Base-by-base conservation (phyloP, 305 asterid genomes). In the Fraxinus velutina region DNA sequence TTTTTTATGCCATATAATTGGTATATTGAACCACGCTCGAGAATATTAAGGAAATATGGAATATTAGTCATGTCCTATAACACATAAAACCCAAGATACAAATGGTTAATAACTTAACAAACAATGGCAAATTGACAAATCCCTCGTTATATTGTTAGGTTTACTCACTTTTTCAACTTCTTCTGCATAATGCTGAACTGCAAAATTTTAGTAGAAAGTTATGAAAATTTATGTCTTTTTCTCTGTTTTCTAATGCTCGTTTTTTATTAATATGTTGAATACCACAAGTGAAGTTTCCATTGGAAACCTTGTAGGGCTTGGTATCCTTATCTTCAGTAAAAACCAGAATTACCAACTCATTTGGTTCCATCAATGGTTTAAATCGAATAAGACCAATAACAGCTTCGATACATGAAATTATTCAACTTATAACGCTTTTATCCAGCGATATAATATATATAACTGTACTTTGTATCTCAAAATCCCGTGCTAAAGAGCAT, bases 361-460 rank as follows among this genome's bases (percentile, higher is more conserved):
- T 85, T 87, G 88, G 86, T 87, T 75, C 79, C 77, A 80, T 82
- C 88, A 78, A 82, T 77, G 81, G 12, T 36, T 37, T 17, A 34
- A 77, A 66, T 24, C 85, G 78, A 83, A 82, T 80, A 87, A 78
- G 44, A 84, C 78, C 84, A 79, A 75, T 73, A 57, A 71, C 73
- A 76, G 12, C 52, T 85, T 62, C 73, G 42, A 74, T 64, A 19
- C 68, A 6, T 37, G 34, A 68, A 68, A 12, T 64, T 30, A 64
- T 64, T 21, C 72, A 57, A 17, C 68, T 44, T 44, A 12, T 44
- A 44, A 57, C 68, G 21, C 29, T 57, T 19, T 6, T 30, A 19
- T 57, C 68, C 68, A 57, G 4, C 21, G 1, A 19, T 19, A 2
- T 57, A 57, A 37, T 37, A 57, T n/a, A 57, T 17, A n/a, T 17